Evolutionary conservation across 2,329 filamentous ascomycete species (phyloP), one percentile per base, ranked within the genome.

Genomic region (Ophiosphaerella narmari): DNA sequence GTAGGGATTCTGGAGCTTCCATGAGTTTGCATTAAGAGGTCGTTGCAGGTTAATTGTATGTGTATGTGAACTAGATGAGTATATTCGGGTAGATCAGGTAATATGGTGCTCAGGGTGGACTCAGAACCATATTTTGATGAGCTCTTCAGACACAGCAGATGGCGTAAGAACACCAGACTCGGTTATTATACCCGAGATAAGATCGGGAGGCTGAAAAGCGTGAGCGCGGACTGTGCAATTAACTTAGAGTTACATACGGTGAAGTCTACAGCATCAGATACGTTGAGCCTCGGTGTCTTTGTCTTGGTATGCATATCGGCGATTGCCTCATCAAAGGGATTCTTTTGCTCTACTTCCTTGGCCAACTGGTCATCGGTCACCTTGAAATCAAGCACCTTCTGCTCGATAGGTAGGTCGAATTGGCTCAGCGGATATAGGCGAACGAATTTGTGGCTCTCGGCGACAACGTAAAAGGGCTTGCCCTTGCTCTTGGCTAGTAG

Each of bases 361-460:
- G 12, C 46, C 48, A 41, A 38, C 40, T 31, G 43, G 5, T 73
- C 71, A 11, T 80, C 77, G 34, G 76, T 77, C 5, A 83, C 84
- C 62, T 80, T 80, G 71, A 94, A 95, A 41, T 90, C 84, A 51
- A 94, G 80, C 12, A 95, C 82, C 31, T 85, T 82, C 74, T 96
- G 91, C 67, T 88, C 83, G 59, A 96, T 86, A 0, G 89, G 89
- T 50, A 96, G 77, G 67, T 94, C 89, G 51, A 87, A 85, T 74
- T 96, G 91, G 55, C 87, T 86, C 18, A 94, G 77, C 1, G 93
- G 90, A 65, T 92, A 94, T 47, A 94, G 82, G 64, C 91, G 83
- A 39, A 95, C 91, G 69, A 99, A 97, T 77, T 99, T 99, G 79
- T 99, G 94, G 65, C 90, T 95, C 78, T 99, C 94, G 1, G 89